Conservation (phyloP, 208 protist species). For the Leishmania aethiopica region DNA sequence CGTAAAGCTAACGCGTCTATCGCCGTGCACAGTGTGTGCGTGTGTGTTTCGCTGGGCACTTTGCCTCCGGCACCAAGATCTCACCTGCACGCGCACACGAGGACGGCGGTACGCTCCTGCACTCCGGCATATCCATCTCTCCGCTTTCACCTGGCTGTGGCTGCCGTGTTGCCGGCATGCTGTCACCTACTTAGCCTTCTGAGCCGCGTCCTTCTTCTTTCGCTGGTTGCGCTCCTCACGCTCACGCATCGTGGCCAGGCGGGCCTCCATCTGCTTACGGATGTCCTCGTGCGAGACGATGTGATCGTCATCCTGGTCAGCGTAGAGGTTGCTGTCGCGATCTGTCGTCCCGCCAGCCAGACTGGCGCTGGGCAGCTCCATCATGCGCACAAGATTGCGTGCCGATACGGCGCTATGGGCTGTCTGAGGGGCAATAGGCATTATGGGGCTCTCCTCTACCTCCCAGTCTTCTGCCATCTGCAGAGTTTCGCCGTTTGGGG, state of each 20-base stretch:
- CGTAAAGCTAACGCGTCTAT: background rate
- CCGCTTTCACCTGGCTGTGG: background rate
- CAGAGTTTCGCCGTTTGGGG: conserved; percentile 21
- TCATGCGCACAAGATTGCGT: conserved; percentile 58
- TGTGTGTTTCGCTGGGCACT: background rate
- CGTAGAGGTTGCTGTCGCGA: conserved; percentile 32
- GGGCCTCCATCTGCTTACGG: conserved; percentile 82
- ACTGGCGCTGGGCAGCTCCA: conserved; percentile 80
- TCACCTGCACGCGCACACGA: background rate
- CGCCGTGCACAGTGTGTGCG: background rate
- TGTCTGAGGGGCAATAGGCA: conserved; percentile 48
- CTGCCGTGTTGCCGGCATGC: background rate
- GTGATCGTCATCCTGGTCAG: conserved; percentile 66
- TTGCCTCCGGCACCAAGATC: background rate
- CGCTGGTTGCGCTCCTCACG: conserved; percentile 77
- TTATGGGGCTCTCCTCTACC: conserved; percentile 36
- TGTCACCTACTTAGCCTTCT: conserved; percentile 15
- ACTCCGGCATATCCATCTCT: background rate
- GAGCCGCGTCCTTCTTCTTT: conserved; percentile 49
- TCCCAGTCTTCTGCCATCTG: conserved; percentile 34
- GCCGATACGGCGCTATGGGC: conserved; percentile 63
- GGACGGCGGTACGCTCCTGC: background rate
- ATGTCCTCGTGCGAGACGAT: conserved; percentile 88
- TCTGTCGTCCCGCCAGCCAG: conserved; percentile 38
- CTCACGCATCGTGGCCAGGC: conserved; percentile 71